These are phyloP conservation scores for Puccinia coronata DNA, from an alignment of 1,284 basidiomycete genomes.

Conservation along the genomic window DNA sequence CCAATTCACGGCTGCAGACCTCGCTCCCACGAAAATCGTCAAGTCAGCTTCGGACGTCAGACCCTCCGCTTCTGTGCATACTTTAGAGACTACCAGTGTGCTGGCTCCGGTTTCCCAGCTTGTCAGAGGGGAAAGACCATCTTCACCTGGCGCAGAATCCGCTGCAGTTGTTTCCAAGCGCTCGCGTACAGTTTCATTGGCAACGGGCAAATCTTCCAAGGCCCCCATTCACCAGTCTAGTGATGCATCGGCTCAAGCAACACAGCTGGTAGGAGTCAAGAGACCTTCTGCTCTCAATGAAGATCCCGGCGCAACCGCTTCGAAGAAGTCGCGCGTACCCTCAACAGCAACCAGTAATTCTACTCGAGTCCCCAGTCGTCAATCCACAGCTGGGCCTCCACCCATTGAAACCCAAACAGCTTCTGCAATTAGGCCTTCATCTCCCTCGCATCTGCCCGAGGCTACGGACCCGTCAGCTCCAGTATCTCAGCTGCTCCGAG, in stretches of 20 bases:
- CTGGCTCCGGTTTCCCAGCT: neutral
- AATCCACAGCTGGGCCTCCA: neutral
- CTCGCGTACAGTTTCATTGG: neutral
- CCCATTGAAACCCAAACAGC: neutral
- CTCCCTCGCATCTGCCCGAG: neutral
- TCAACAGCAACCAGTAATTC: neutral
- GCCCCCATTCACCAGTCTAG: too few species aligned
- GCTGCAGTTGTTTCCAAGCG: neutral
- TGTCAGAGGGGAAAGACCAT: neutral
- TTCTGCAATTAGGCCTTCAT: neutral
- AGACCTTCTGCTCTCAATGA: neutral
- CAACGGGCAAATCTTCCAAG: neutral
- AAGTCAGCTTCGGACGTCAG: neutral
- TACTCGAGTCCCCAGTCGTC: neutral
- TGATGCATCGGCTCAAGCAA: neutral
- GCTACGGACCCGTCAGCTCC: neutral
- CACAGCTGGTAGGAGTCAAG: neutral
- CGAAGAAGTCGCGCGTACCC: conserved; percentile 14
- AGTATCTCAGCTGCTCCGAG: neutral
- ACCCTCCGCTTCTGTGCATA: neutral
- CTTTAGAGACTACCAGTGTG: neutral
- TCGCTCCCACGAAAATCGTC: neutral
- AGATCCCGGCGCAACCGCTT: neutral
- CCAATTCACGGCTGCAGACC: neutral
- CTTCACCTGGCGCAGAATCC: neutral